phyloP scores from a whole-genome alignment of 306 rosid genomes.

The Herpetospermum pedunculosum region DNA sequence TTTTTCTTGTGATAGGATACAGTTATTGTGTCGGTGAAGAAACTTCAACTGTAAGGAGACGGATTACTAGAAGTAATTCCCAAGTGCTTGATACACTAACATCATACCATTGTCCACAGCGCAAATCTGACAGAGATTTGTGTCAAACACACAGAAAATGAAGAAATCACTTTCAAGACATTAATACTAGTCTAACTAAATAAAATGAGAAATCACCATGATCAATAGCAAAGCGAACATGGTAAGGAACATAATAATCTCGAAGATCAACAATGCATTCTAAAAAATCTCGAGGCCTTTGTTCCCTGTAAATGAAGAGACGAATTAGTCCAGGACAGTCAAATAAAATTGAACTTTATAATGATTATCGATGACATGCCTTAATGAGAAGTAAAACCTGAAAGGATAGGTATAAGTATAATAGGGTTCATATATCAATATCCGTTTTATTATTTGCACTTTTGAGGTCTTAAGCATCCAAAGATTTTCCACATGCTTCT shows the following conservation, averaged over 20 bases:
- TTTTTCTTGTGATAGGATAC: too few relatives aligned
- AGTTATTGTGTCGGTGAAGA: too few relatives aligned
- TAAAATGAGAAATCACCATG: slow-evolving; percentile 42
- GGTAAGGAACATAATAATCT: slow-evolving; percentile 96
- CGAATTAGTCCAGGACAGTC: slow-evolving; percentile 21
- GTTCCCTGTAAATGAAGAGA: slow-evolving; percentile 57
- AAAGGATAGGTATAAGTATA: not conserved
- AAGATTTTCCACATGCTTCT: too few relatives aligned
- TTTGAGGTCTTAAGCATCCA: not conserved
- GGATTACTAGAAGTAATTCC: too few relatives aligned
- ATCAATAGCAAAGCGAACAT: slow-evolving; percentile 92
- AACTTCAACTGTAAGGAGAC: too few relatives aligned
- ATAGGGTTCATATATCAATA: not conserved
- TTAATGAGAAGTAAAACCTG: too few relatives aligned
- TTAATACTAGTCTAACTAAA: slow-evolving; percentile 3
- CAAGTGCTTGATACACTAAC: slow-evolving; percentile 57
- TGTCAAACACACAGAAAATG: slow-evolving; percentile 11
- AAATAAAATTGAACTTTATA: slow-evolving; percentile 5
- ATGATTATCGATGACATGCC: not conserved
- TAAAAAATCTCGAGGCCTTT: slow-evolving; percentile 71
- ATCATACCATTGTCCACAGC: slow-evolving; percentile 89
- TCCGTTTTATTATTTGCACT: too few relatives aligned
- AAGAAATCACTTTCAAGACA: slow-evolving; percentile 7
- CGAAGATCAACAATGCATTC: slow-evolving; percentile 79
- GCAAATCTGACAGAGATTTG: slow-evolving; percentile 37